Percentiles rank a stretch among this genome's conserved stretches.
phyloP scores from a whole-genome alignment of 352 stramenopile species.

The Aphanomyces invadans region DNA sequence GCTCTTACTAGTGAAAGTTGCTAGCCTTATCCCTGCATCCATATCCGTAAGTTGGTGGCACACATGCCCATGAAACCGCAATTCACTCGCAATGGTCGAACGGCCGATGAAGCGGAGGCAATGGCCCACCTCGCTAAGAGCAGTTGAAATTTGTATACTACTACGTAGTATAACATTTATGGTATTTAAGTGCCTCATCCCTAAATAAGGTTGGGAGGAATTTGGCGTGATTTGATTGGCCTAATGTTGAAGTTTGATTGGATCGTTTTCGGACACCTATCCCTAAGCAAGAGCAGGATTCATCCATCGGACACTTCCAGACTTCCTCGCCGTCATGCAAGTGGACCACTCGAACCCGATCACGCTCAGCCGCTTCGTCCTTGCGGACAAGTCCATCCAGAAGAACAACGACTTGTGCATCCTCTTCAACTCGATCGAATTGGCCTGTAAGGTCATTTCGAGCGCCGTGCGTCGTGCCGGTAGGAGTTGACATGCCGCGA shows the following conservation, averaged over 20 bases:
- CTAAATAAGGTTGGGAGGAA: not conserved
- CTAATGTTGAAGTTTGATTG: not conserved
- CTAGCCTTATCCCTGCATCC: too few species aligned
- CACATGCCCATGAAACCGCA: too few species aligned
- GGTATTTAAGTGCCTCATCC: not conserved
- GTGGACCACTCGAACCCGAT: slow-evolving; percentile 80
- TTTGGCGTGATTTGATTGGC: not conserved
- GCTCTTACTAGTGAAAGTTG: too few species aligned
- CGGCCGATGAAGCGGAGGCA: not conserved
- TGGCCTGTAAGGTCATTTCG: slow-evolving; percentile 96
- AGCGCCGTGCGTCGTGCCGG: slow-evolving; percentile 94
- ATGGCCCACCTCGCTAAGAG: too few species aligned
- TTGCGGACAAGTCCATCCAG: slow-evolving; percentile 87
- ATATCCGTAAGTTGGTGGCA: too few species aligned
- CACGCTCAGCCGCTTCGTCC: slow-evolving; percentile 93
- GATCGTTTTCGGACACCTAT: not conserved
- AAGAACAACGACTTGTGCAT: slow-evolving; percentile 91
- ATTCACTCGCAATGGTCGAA: too few species aligned
- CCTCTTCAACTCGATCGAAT: slow-evolving; percentile 93
- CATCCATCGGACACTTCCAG: slow-evolving; percentile 1
- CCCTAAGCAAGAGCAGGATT: not conserved
- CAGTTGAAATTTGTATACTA: too few species aligned
- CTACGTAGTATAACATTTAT: not conserved
- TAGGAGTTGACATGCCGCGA: slow-evolving; percentile 22
- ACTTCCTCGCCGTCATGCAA: slow-evolving; percentile 13